These are phyloP conservation scores for Testicularia cyperi DNA, from an alignment of 1,284 basidiomycete genomes.

Conservation along the genomic window DNA sequence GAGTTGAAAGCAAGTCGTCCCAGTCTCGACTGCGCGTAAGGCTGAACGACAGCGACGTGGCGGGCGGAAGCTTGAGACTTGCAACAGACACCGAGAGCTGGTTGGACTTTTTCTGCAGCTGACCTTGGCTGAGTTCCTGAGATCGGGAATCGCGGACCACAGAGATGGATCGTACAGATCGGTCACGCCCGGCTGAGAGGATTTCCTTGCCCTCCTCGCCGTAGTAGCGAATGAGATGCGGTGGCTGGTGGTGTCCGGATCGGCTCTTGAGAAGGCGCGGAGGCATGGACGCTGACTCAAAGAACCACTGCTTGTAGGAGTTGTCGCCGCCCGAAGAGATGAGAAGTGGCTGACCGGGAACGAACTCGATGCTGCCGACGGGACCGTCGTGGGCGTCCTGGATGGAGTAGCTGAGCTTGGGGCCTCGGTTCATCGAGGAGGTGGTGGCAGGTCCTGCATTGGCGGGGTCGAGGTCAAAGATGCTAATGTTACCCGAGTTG, in stretches of 20 bases:
- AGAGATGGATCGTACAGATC: conserved; percentile 82
- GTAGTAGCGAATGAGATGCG: conserved; percentile 89
- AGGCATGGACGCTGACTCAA: conserved; percentile 74
- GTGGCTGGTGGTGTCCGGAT: conserved; percentile 87
- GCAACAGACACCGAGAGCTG: conserved; percentile 76
- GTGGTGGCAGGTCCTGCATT: conserved; percentile 5
- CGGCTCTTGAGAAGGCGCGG: conserved; percentile 80
- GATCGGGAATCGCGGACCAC: conserved; percentile 68
- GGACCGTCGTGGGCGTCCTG: conserved; percentile 52
- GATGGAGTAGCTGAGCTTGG: conserved; percentile 52
- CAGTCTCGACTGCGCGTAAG: conserved; percentile 85
- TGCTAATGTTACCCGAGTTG: conserved; percentile 49
- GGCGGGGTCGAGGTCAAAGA: conserved; percentile 54
- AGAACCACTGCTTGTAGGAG: conserved; percentile 78
- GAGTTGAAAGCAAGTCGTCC: conserved; percentile 92
- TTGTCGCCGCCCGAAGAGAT: conserved; percentile 54
- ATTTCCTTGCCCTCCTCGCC: conserved; percentile 94
- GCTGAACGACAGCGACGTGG: conserved; percentile 77
- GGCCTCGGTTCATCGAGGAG: conserved; percentile 25
- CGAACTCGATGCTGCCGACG: conserved; percentile 50
- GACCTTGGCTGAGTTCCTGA: conserved; percentile 94
- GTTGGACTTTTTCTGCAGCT: conserved; percentile 71
- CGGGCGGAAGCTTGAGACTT: conserved; percentile 65
- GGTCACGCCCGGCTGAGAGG: conserved; percentile 68
- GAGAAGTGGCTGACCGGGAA: conserved; percentile 48